These are phyloP conservation scores for Pseudogymnoascus sp. DNA, from an alignment of 2,329 filamentous ascomycete species.

Conservation along the genomic window DNA sequence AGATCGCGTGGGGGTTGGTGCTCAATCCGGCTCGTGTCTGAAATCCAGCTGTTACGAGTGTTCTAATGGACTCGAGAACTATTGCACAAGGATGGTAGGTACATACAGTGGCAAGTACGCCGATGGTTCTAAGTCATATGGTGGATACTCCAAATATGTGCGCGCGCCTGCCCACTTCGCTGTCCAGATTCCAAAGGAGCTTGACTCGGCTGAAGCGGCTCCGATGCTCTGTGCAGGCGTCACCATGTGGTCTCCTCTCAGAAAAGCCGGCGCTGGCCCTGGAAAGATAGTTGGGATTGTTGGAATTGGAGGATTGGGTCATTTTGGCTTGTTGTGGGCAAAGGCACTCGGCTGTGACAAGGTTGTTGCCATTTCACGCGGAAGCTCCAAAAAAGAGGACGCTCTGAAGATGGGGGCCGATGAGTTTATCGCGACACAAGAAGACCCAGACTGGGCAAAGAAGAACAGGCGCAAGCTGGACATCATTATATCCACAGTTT, in stretches of 20 bases:
- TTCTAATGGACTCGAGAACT: conserved; percentile 33
- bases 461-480: conserved; percentile 44
- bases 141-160: conserved; percentile 33
- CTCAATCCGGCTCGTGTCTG: conserved; percentile 40
- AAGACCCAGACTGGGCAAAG: conserved; percentile 50
- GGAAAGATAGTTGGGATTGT: conserved; percentile 65
- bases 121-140: conserved; percentile 37
- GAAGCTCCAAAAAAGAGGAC: conserved; percentile 48
- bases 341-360: conserved; percentile 60
- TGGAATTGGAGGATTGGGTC: conserved; percentile 65
- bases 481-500: conserved; percentile 51
- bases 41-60: conserved; percentile 42
- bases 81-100: conserved; percentile 32
- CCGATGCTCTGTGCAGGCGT: conserved; percentile 73
- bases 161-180: conserved; percentile 50
- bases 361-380: conserved; percentile 56
- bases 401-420: conserved; percentile 54
- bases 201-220: conserved; percentile 43
- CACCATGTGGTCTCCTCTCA: conserved; percentile 62
- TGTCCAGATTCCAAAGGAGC: conserved; percentile 46
- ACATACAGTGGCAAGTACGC: conserved; percentile 36
- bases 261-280: conserved; percentile 56
- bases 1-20: conserved; percentile 46
- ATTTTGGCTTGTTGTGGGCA: conserved; percentile 64
- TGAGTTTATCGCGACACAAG: conserved; percentile 42